phyloP scores from a whole-genome alignment of 164 flowering plant species.

The Stephania cephalantha region DNA sequence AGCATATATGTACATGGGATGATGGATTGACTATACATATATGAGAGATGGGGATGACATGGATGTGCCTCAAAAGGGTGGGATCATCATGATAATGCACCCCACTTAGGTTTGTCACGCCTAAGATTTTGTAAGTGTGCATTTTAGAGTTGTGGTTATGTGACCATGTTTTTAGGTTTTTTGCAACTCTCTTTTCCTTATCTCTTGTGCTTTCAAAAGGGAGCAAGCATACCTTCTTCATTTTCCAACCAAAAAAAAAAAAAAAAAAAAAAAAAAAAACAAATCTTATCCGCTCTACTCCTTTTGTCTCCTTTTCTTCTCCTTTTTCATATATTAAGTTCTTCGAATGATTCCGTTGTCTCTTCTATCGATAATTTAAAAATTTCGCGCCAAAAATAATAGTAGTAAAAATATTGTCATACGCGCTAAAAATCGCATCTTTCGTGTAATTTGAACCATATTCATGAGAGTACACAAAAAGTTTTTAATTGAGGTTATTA shows the following conservation, averaged over 20 bases:
- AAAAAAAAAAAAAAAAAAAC: no score
- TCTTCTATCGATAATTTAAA: not conserved
- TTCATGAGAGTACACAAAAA: not conserved
- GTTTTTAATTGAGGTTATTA: not conserved
- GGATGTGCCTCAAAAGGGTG: conserved; percentile 9
- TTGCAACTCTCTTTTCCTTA: conserved; percentile 5
- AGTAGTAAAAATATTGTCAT: not conserved
- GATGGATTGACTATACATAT: not conserved
- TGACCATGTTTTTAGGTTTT: conserved; percentile 15
- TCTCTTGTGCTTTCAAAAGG: conserved; percentile 10
- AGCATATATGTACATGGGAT: conserved; percentile 3
- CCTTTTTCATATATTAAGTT: not conserved
- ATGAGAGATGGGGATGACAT: not conserved
- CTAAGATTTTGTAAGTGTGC: conserved; percentile 39
- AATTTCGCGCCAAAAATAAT: not conserved
- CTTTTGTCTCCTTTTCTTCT: not conserved
- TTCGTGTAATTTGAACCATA: not conserved
- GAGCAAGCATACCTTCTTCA: conserved; percentile 1
- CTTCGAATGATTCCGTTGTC: not conserved
- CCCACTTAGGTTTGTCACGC: conserved; percentile 71
- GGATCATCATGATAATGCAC: conserved; percentile 50
- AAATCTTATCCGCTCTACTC: not conserved
- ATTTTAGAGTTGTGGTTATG: conserved; percentile 10
- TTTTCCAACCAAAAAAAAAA: not conserved
- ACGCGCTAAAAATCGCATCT: no score